These are phyloP conservation scores for Lathyrus oleraceus DNA, from an alignment of 306 rosid genomes.

Conservation along the genomic window DNA sequence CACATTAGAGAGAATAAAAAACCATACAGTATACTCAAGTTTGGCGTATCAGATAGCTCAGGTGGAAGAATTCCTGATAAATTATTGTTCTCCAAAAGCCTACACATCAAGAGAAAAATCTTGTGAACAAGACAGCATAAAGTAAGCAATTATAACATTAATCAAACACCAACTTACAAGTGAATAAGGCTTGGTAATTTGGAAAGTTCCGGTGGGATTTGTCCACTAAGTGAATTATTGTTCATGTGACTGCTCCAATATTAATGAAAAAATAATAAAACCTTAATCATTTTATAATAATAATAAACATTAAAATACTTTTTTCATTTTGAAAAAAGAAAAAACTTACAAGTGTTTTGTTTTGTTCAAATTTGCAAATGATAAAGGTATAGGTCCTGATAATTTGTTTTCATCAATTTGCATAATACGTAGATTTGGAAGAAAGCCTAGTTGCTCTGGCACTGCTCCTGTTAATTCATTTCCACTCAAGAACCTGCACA, in stretches of 20 bases:
- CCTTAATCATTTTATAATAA: conserved; percentile 17
- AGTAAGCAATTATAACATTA: neutral
- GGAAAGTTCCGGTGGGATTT: conserved; percentile 70
- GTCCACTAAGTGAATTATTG: conserved; percentile 91
- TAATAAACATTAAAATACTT: neutral
- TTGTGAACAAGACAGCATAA: conserved; percentile 18
- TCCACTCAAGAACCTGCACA: neutral
- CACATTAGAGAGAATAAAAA: conserved; percentile 27
- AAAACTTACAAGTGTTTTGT: neutral
- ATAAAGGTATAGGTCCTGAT: conserved; percentile 11
- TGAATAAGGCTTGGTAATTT: conserved; percentile 64
- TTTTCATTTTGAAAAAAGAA: neutral
- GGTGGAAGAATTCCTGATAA: conserved; percentile 79
- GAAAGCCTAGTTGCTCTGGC: neutral
- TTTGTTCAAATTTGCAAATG: conserved; percentile 16
- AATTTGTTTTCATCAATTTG: conserved; percentile 14
- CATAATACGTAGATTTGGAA: neutral
- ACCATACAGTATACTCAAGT: conserved; percentile 52
- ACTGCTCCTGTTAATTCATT: conserved; percentile 2
- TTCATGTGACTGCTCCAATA: conserved; percentile 87
- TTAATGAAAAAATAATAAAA: conserved; percentile 2
- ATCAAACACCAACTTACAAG: conserved; percentile 59
- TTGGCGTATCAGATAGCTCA: conserved; percentile 52
- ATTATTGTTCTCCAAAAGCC: conserved; percentile 92
- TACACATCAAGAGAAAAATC: conserved; percentile 49